These are phyloP conservation scores for Sequoiadendron giganteum DNA, from an alignment of 75 land plant species.

Conservation along the genomic window DNA sequence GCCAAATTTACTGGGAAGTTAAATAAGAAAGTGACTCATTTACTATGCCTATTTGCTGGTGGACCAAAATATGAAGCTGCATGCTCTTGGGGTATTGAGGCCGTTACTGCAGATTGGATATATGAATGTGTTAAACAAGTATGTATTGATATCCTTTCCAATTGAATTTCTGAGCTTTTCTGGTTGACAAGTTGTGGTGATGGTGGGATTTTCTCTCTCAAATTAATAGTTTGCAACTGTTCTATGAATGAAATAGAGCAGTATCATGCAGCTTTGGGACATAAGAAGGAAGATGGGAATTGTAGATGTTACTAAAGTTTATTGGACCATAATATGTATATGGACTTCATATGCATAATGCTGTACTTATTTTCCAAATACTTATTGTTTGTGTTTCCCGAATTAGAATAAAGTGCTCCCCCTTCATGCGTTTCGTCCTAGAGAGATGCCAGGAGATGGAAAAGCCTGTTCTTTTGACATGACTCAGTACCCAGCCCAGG, in stretches of 20 bases:
- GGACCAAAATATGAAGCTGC: slow-evolving; percentile 91
- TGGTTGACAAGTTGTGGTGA: not conserved
- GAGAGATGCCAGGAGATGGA: slow-evolving; percentile 54
- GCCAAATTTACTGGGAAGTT: slow-evolving; percentile 73
- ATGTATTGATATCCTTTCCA: not conserved
- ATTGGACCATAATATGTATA: not conserved
- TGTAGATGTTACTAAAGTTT: not conserved
- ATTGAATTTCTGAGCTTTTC: not conserved
- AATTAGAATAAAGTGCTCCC: slow-evolving; percentile 61
- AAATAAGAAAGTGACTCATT: slow-evolving; percentile 79
- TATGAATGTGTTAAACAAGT: slow-evolving; percentile 79
- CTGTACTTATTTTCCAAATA: not conserved
- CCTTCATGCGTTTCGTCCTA: slow-evolving; percentile 55
- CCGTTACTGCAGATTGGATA: slow-evolving; percentile 85
- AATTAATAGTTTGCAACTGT: not conserved
- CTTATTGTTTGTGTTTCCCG: not conserved
- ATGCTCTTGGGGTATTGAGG: slow-evolving; percentile 56
- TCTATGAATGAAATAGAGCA: not conserved
- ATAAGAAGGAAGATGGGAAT: not conserved
- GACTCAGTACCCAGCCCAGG: slow-evolving; percentile 73
- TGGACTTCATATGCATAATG: not conserved
- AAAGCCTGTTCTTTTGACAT: slow-evolving; percentile 51
- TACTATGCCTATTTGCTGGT: slow-evolving; percentile 70
- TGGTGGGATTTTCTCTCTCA: not conserved
- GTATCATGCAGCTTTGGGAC: not conserved